Conservation (phyloP, 1,284 basidiomycete species). For the Trichosporon faecale region DNA sequence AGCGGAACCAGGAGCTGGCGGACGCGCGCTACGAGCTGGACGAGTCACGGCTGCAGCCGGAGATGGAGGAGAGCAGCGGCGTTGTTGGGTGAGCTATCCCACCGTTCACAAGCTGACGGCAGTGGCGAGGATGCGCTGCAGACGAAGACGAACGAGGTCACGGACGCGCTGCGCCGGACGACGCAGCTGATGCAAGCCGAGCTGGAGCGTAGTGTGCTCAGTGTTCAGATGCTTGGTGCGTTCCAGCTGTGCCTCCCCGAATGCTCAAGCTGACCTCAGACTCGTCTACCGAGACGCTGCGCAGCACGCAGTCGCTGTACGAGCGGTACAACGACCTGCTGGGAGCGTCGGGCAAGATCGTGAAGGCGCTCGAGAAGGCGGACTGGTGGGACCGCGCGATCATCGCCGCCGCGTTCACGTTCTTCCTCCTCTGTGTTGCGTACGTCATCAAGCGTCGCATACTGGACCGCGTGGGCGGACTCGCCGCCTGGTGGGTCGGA, state of each 20-base stretch:
- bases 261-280: conserved; percentile 55
- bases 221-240: conserved; percentile 77
- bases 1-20: conserved; percentile 6
- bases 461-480: conserved; percentile 58
- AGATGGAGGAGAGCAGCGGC: conserved; percentile 21
- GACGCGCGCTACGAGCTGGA: conserved; percentile 31
- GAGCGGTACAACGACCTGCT: conserved; percentile 72
- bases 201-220: conserved; percentile 79
- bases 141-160: conserved; percentile 81
- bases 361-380: conserved; percentile 77
- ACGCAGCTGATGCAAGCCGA: conserved; percentile 82
- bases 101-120: neutral
- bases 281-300: conserved; percentile 70
- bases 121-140: conserved; percentile 77
- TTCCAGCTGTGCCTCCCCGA: conserved; percentile 13
- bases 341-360: conserved; percentile 71
- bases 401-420: conserved; percentile 69
- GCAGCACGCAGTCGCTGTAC: conserved; percentile 71
- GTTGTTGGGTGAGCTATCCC: conserved; percentile 20
- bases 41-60: conserved; percentile 15
- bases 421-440: conserved; percentile 78
- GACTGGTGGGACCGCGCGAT: conserved; percentile 88
- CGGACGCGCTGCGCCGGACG: conserved; percentile 77
- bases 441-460: conserved; percentile 84
- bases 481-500: conserved; percentile 49